Conservation (phyloP, 441 rosid species). For the Bocquillonia castaneifolia region DNA sequence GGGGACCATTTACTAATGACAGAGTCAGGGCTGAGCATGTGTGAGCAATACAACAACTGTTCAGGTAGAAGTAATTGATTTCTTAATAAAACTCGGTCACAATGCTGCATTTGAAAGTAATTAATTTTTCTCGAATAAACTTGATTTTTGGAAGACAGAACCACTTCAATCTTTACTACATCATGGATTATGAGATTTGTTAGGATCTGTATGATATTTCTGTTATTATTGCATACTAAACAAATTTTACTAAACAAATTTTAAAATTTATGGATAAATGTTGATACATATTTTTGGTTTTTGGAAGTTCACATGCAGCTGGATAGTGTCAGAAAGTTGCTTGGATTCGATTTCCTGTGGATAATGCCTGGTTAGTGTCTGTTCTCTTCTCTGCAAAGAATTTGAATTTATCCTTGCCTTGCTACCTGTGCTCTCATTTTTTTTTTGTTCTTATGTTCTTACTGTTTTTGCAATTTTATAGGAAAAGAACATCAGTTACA, state of each 20-base stretch:
- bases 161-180: too few relatives aligned
- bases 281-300: neutral
- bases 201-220: too few relatives aligned
- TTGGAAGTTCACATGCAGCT: conserved; percentile 17
- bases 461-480: neutral
- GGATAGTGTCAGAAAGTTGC: conserved; percentile 12
- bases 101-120: neutral
- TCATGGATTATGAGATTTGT: neutral
- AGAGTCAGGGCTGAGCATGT: conserved; percentile 18
- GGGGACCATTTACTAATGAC: conserved; percentile 20
- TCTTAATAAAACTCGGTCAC: neutral
- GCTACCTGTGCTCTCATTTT: neutral
- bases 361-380: neutral
- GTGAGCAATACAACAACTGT: conserved; percentile 15
- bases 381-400: neutral
- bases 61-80: conserved; percentile 6
- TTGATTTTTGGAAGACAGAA: neutral
- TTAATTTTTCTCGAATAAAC: neutral
- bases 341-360: conserved; percentile 15
- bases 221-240: too few relatives aligned
- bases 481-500: neutral
- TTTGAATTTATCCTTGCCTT: neutral
- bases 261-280: neutral
- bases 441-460: neutral
- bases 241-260: too few relatives aligned